Percentiles rank a stretch among this genome's conserved stretches.
Evolutionary conservation across 2,329 filamentous ascomycete genomes (phyloP).

Genomic region (Rhynchosporium graminicola): DNA sequence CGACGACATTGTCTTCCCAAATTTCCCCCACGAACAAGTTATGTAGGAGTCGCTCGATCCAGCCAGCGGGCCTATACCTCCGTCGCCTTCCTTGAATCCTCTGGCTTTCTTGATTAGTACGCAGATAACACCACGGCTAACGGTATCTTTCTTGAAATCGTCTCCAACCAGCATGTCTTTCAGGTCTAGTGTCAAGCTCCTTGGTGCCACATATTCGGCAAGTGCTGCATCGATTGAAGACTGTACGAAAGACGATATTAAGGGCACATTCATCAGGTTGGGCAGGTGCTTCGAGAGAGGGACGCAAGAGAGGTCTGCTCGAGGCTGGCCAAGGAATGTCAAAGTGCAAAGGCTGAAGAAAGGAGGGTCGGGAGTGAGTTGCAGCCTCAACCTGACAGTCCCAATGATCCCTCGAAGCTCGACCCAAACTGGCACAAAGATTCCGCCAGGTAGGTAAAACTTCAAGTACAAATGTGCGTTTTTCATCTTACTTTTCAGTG

Average conservation of each 20-base stretch:
- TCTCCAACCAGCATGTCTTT: constrained; percentile 78
- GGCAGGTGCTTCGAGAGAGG: constrained; percentile 68
- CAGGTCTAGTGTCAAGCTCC: constrained; percentile 71
- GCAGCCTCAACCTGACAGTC: constrained; percentile 66
- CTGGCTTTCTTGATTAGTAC: constrained; percentile 66
- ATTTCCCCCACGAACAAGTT: constrained; percentile 75
- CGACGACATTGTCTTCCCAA: constrained; percentile 67
- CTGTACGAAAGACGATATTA: constrained; percentile 49
- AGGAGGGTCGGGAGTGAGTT: constrained; percentile 73
- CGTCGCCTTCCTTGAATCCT: constrained; percentile 72
- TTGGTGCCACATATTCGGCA: constrained; percentile 75
- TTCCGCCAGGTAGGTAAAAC: constrained; percentile 64
- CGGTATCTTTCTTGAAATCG: constrained; percentile 76
- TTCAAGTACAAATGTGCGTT: constrained; percentile 73
- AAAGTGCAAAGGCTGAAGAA: constrained; percentile 76
- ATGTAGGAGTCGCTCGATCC: constrained; percentile 72
- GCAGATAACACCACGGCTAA: constrained; percentile 63
- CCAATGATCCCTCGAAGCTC: constrained; percentile 73
- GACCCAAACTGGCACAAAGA: constrained; percentile 68
- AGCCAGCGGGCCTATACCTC: constrained; percentile 59
- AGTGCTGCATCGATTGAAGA: constrained; percentile 52
- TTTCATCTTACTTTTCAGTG: constrained; percentile 62
- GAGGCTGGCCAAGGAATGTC: constrained; percentile 74
- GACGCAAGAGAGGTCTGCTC: constrained; percentile 69
- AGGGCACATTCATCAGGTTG: constrained; percentile 74